A percentile compares a stretch with the other conserved stretches of the same genome.
phyloP scores from a whole-genome alignment of 1,139 yeast genomes.

The Diutina catenulata region DNA sequence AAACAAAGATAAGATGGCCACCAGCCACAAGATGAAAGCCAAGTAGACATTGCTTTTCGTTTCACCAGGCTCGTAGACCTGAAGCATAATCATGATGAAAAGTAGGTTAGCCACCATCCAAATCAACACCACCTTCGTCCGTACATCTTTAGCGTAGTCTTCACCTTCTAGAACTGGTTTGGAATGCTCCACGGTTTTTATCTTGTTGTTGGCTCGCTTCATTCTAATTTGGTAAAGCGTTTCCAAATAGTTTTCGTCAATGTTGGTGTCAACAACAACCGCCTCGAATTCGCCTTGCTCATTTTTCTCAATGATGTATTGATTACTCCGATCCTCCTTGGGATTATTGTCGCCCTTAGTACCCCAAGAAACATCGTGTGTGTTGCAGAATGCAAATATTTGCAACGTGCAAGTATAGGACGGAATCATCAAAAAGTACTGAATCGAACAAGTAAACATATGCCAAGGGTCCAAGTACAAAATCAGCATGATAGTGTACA shows the following conservation, averaged over 20 bases:
- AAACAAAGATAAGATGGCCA: constrained; percentile 67
- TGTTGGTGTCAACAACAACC: constrained; percentile 81
- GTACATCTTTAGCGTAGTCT: constrained; percentile 87
- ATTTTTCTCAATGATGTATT: constrained; percentile 34
- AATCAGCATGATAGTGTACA: constrained; percentile 68
- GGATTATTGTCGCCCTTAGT: constrained; percentile 85
- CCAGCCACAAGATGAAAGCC: constrained; percentile 81
- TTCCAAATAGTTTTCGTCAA: constrained; percentile 77
- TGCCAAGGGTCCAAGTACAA: constrained; percentile 94
- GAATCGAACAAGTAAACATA: constrained; percentile 69
- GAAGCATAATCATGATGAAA: constrained; percentile 76
- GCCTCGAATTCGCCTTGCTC: constrained; percentile 68
- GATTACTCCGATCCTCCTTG: constrained; percentile 35
- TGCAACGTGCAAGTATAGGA: constrained; percentile 84
- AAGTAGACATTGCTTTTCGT: constrained; percentile 55
- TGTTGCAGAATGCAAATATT: constrained; percentile 88
- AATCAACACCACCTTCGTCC: constrained; percentile 84
- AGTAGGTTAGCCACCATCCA: constrained; percentile 82
- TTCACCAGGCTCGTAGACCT: constrained; percentile 59
- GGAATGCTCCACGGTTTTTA: constrained; percentile 27
- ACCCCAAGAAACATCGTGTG: constrained; percentile 97
- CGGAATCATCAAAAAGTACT: constrained; percentile 83
- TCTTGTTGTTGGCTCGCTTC: constrained; percentile 51
- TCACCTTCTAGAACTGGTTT: constrained; percentile 40
- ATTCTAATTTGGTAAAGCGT: constrained; percentile 65